Evolutionary conservation across 495 filamentous ascomycete species (phyloP), one percentile per base, ranked within the genome.

Genomic region (Penicillium riverlandense): DNA sequence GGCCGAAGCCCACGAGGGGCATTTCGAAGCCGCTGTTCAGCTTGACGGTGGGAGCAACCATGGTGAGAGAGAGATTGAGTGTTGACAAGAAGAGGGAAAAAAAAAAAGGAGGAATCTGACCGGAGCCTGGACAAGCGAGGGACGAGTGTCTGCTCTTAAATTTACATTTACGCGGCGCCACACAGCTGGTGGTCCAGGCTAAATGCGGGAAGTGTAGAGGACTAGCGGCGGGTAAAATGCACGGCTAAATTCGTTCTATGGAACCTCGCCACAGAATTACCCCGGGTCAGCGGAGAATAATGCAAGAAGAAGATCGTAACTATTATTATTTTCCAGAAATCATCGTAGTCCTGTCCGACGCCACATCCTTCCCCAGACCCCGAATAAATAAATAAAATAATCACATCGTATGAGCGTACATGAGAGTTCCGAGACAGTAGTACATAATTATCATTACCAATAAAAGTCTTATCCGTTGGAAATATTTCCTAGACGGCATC

Each of bases 1-100:
- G 76, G 47, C 76, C 76, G 45, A 80, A 80, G 63, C 88, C 88
- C 59, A 95, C 87, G 61, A 86, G 76, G 58, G 88, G 88, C 88
- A 95, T 95, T 50, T 87, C 76, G 62, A 83, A 69, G 63, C 88
- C 86, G 67, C 75, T 84, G 71, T 74, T 89, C 44, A 94, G 79
- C 72, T 87, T 91, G 68, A 90, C 70, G 44, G 72, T 80, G 37
- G 52, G 52, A 37, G 41, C n/a, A 51, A 31, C 16, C 52, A 54
- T 54, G 2, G 32, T 34, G 9, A 34, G 9, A 2, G n/a, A 34
- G 3, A 11, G 32, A n/a, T n/a, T n/a, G n/a, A n/a, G n/a, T n/a
- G n/a, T n/a, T 15, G 32, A 27, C 16, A 13, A 41, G 15, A 33
- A 47, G 32, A 29, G 31, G 37, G 28, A 29, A 15, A 11, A 51